Evolutionary conservation across 2,329 filamentous ascomycete species (phyloP).

Genomic region (Trichoderma brevicompactum): DNA sequence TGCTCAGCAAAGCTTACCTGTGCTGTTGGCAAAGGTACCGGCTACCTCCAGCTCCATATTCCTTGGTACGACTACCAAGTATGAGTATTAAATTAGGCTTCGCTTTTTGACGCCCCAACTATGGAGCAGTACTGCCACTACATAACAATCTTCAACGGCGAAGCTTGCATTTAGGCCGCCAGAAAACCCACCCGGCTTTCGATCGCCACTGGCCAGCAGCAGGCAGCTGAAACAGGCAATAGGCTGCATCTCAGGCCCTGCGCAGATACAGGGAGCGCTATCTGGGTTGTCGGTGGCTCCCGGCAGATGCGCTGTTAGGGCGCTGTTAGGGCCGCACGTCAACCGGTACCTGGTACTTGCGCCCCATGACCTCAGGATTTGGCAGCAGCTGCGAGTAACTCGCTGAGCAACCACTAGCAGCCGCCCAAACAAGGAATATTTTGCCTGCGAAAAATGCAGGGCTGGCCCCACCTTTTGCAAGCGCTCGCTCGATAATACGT

Average conservation of each 20-base stretch:
- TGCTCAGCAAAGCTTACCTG: no score
- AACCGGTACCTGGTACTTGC: not conserved
- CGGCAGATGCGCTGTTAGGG: conserved; percentile 9
- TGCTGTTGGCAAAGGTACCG: no score
- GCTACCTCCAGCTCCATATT: no score
- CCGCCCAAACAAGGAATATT: not conserved
- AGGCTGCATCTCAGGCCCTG: conserved; percentile 1
- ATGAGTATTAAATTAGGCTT: no score
- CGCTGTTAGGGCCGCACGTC: conserved; percentile 13
- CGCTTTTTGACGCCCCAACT: no score
- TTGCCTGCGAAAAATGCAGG: conserved; percentile 26
- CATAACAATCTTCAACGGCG: no score
- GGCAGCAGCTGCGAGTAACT: no score
- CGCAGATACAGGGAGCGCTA: conserved; percentile 6
- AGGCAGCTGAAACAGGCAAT: not conserved
- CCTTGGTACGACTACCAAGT: no score
- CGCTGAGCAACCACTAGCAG: no score
- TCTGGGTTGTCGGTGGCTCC: not conserved
- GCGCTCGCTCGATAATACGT: conserved; percentile 29
- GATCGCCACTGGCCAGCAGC: conserved; percentile 9
- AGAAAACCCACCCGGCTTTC: not conserved
- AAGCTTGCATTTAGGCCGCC: no score
- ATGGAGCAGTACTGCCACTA: no score
- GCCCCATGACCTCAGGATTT: not conserved
- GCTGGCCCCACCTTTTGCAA: conserved; percentile 26